A percentile compares a stretch with the other conserved stretches of the same genome.
These are phyloP conservation scores for Cymbidium sinense DNA, from an alignment of 106 monocot genomes.

Conservation along the genomic window DNA sequence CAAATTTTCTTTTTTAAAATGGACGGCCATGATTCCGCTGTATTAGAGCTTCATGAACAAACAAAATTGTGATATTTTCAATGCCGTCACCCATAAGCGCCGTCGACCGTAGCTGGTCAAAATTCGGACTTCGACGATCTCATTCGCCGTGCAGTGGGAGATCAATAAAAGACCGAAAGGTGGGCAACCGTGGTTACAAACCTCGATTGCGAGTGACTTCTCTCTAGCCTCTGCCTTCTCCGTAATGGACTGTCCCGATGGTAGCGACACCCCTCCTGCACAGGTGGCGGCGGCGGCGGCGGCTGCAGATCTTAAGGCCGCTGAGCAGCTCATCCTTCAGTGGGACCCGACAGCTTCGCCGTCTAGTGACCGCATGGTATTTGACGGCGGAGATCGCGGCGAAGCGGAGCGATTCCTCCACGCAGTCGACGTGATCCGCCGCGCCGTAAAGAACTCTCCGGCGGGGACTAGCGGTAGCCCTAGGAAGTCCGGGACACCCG, in stretches of 20 bases:
- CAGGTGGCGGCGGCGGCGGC: too few relatives aligned
- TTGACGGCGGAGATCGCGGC: slow-evolving; percentile 22
- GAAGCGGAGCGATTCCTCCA: slow-evolving; percentile 38
- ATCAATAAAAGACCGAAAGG: neutral
- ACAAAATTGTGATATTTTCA: neutral
- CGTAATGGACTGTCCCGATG: neutral
- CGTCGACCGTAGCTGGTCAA: neutral
- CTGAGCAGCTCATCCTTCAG: slow-evolving; percentile 8
- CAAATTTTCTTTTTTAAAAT: neutral
- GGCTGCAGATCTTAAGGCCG: neutral
- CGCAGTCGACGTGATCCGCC: slow-evolving; percentile 53
- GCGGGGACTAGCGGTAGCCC: too few relatives aligned
- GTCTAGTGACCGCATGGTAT: neutral
- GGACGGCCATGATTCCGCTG: neutral
- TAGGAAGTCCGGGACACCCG: neutral
- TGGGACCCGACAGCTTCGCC: neutral
- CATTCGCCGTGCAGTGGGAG: neutral
- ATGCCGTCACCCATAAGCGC: slow-evolving; percentile 2
- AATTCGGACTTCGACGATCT: neutral
- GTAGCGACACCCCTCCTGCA: neutral
- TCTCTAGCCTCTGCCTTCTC: neutral
- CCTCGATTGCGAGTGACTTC: neutral
- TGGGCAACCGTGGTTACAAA: neutral
- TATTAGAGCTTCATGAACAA: neutral
- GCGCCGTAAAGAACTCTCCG: slow-evolving; percentile 17